phyloP scores from a whole-genome alignment of 2,329 filamentous ascomycete species.

The Tolypocladium endophyticum region DNA sequence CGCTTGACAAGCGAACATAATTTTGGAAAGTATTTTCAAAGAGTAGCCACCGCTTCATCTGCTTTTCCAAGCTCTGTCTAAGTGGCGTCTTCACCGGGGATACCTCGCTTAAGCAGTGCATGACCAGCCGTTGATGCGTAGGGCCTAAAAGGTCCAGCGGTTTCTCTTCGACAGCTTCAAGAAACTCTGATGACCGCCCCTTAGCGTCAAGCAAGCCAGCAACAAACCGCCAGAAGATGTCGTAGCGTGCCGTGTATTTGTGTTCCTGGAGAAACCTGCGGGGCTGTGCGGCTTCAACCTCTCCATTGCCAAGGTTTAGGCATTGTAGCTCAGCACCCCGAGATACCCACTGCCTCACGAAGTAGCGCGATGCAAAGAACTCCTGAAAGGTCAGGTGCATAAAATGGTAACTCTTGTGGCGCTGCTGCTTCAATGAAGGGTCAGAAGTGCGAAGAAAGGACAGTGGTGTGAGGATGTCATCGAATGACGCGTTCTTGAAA shows the following conservation, averaged over 20 bases:
- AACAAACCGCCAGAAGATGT: too few relatives aligned
- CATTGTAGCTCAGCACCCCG: background rate
- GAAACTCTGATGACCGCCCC: background rate
- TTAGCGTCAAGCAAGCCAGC: too few relatives aligned
- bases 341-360: background rate
- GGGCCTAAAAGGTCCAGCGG: background rate
- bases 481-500: background rate
- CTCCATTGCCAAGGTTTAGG: background rate
- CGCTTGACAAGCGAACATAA: background rate
- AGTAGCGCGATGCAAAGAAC: too few relatives aligned
- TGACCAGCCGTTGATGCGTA: constrained; percentile 1
- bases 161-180: too few relatives aligned
- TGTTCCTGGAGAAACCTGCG: too few relatives aligned
- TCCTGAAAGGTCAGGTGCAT: constrained; percentile 17
- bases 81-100: background rate
- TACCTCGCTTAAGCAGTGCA: constrained; percentile 1
- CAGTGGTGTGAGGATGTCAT: constrained; percentile 6
- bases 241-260: too few relatives aligned
- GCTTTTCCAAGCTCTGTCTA: background rate
- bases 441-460: constrained; percentile 27
- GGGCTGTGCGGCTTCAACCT: background rate
- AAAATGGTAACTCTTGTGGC: constrained; percentile 22
- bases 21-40: background rate
- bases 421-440: constrained; percentile 4
- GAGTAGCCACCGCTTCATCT: background rate